These are phyloP conservation scores for Anisodus acutangulus DNA, from an alignment of 257 asterid genomes.

Conservation along the genomic window DNA sequence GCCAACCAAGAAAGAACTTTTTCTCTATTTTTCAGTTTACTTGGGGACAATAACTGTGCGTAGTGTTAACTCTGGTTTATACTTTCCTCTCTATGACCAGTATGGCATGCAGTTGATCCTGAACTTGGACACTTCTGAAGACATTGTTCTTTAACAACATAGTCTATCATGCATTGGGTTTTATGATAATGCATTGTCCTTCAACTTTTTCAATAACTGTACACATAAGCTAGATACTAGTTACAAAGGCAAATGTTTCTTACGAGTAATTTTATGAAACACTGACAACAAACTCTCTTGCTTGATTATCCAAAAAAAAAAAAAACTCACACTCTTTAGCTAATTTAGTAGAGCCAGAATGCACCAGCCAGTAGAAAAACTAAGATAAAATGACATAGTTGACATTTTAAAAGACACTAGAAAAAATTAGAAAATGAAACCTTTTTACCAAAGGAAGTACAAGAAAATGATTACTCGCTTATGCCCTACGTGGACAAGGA, in stretches of 20 bases:
- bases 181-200: slow-evolving; percentile 54
- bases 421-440: background rate
- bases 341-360: too few relatives aligned
- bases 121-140: background rate
- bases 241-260: background rate
- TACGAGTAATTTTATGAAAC: background rate
- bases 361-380: background rate
- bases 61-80: background rate
- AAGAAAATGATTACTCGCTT: background rate
- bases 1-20: background rate
- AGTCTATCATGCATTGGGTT: background rate
- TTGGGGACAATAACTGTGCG: background rate
- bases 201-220: slow-evolving; percentile 98
- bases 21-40: background rate
- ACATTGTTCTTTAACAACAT: background rate
- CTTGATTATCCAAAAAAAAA: too few relatives aligned
- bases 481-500: too few relatives aligned
- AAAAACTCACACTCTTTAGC: too few relatives aligned
- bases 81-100: background rate
- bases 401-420: background rate
- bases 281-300: too few relatives aligned
- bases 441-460: background rate
- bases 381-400: background rate
- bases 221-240: background rate
- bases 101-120: background rate